These are phyloP conservation scores for Leptographium lundbergii DNA, from an alignment of 2,329 filamentous ascomycete genomes.

Conservation along the genomic window DNA sequence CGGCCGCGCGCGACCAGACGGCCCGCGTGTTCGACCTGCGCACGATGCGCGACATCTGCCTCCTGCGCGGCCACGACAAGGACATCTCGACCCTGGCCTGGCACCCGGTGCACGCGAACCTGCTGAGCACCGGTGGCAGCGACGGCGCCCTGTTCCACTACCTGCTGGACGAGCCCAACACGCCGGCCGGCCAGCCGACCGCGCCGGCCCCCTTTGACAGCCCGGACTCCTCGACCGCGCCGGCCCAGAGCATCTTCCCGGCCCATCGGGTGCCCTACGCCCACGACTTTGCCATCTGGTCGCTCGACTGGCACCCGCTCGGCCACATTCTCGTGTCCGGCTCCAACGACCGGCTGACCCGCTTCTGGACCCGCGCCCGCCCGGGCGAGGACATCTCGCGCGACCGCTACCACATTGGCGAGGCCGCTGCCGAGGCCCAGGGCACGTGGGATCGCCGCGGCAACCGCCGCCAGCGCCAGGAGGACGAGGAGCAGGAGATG, in stretches of 20 bases:
- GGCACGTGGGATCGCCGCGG: constrained; percentile 86
- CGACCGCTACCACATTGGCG: constrained; percentile 91
- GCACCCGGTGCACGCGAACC: constrained; percentile 83
- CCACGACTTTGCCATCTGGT: constrained; percentile 95
- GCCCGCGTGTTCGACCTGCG: constrained; percentile 88
- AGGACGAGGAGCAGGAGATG: constrained; percentile 86
- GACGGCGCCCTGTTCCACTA: constrained; percentile 90
- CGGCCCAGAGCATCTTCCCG: constrained; percentile 83
- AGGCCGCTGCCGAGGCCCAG: constrained; percentile 82
- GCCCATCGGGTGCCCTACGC: constrained; percentile 79
- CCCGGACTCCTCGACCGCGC: constrained; percentile 59
- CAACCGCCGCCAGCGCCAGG: constrained; percentile 64
- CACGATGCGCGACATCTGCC: constrained; percentile 95
- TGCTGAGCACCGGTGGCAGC: constrained; percentile 81
- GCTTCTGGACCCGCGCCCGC: constrained; percentile 87
- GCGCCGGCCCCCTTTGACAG: too few relatives aligned
- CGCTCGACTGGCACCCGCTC: constrained; percentile 91
- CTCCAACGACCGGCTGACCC: constrained; percentile 90
- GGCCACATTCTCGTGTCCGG: constrained; percentile 92
- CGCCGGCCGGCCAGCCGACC: constrained; percentile 35
- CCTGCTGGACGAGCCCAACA: constrained; percentile 87
- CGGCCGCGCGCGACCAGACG: constrained; percentile 84
- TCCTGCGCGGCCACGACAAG: constrained; percentile 90
- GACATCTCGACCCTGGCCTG: constrained; percentile 86
- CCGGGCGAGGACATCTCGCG: constrained; percentile 76